Evolutionary conservation across 2,329 filamentous ascomycete genomes (phyloP), one percentile per base, ranked within the genome.

Genomic region (Colletotrichum shisoi): DNA sequence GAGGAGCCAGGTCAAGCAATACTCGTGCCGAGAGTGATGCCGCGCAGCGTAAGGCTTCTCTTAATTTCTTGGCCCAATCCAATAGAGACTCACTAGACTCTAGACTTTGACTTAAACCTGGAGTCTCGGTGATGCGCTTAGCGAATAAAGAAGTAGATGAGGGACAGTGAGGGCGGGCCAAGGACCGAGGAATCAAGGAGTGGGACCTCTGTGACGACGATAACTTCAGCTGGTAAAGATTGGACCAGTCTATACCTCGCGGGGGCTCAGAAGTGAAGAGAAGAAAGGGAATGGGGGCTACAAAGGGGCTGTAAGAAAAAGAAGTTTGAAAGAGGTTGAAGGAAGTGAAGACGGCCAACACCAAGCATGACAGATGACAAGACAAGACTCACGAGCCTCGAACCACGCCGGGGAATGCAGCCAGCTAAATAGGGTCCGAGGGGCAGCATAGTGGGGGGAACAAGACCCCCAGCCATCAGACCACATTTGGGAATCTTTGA

Each of bases 351-450:
- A n/a, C 31, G 49, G 31, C 40, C 31, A 45, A 57, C 40, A 57
- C 57, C 48, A 62, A 61, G 27, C 66, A 51, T 46, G 37, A 27
- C 45, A 42, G 34, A 59, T 51, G 13, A 57, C 60, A 39, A 7
- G 13, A 57, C 60, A 39, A 7, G 52, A 51, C 27, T 24, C 37
- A 54, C 48, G 31, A 67, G 66, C 52, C 51, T 62, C 63, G 53
- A 53, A 68, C 57, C 63, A 62, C 66, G 54, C 40, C 44, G 52
- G 66, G 66, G 66, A 68, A 68, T 68, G 66, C 24, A 57, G 63
- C n/a, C 63, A 62, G 63, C 66, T 68, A 67, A 68, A 68, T 68
- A 68, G 31, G 42, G 44, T 15, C 57, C 46, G 45, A 59, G 57
- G 45, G 34, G 46, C 42, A 24, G 24, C 12, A 42, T 11, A 48